These are phyloP conservation scores for Zygoascus hellenicus DNA, from an alignment of 1,139 yeast species.

Conservation along the genomic window DNA sequence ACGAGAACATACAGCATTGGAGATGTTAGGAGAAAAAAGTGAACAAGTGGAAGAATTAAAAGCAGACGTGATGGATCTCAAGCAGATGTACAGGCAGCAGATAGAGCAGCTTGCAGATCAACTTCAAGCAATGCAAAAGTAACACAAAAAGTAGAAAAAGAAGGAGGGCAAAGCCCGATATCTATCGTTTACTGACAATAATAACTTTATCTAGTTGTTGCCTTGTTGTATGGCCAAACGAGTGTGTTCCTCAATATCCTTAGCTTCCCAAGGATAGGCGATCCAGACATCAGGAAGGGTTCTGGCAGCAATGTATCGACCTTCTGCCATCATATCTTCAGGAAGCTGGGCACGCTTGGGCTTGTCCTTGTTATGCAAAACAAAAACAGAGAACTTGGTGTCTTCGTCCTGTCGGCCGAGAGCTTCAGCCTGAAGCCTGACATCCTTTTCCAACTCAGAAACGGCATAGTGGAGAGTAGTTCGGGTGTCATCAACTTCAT, in stretches of 20 bases:
- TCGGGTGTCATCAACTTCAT: conserved; percentile 94
- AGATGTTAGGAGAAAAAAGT: conserved; percentile 79
- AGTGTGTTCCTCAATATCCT: conserved; percentile 85
- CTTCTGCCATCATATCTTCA: conserved; percentile 53
- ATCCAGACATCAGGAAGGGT: conserved; percentile 92
- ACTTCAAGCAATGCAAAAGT: conserved; percentile 30
- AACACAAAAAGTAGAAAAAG: not conserved
- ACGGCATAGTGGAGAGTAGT: conserved; percentile 91
- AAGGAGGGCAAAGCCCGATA: not conserved
- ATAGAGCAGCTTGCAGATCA: conserved; percentile 79
- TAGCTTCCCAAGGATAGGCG: conserved; percentile 96
- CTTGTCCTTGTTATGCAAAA: conserved; percentile 87
- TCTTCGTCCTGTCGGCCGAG: conserved; percentile 45
- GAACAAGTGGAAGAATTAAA: conserved; percentile 79
- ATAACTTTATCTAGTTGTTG: conserved; percentile 32
- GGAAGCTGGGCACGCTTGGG: conserved; percentile 79
- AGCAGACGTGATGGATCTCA: conserved; percentile 86
- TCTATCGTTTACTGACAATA: not conserved
- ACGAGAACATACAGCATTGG: conserved; percentile 56
- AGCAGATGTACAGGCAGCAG: conserved; percentile 73
- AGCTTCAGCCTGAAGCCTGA: conserved; percentile 50
- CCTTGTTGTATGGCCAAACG: conserved; percentile 76
- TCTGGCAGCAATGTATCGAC: conserved; percentile 85
- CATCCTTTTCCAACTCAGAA: conserved; percentile 79
- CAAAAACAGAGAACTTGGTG: conserved; percentile 84